phyloP scores from a whole-genome alignment of 192 early-diverging fungal genomes.

The Neocallimastix lanati region DNA sequence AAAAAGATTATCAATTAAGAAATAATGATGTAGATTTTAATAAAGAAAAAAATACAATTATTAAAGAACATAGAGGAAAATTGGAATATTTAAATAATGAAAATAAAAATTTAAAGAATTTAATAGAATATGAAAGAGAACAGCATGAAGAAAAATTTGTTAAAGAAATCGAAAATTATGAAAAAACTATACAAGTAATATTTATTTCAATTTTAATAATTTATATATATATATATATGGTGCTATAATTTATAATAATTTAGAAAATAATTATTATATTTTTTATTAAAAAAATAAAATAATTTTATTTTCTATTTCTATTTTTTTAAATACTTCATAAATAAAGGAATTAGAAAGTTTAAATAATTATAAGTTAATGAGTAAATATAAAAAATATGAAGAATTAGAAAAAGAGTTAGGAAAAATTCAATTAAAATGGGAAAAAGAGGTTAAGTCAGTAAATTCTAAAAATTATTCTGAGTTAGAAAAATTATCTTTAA shows the following conservation, averaged over 20 bases:
- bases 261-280: too few relatives aligned
- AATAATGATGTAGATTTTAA: slow-evolving; percentile 50
- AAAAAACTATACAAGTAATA: slow-evolving; percentile 7
- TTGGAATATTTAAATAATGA: slow-evolving; percentile 34
- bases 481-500: neutral
- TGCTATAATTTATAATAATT: too few relatives aligned
- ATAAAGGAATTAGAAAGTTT: neutral
- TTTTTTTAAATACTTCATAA: too few relatives aligned
- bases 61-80: slow-evolving; percentile 46
- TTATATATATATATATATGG: too few relatives aligned
- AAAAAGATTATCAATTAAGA: slow-evolving; percentile 45
- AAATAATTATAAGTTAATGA: neutral
- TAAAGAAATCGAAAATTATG: slow-evolving; percentile 31
- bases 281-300: too few relatives aligned
- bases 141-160: slow-evolving; percentile 38
- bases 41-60: slow-evolving; percentile 41
- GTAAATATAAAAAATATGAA: neutral
- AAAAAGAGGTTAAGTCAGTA: neutral
- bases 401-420: neutral
- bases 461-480: neutral
- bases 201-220: too few relatives aligned
- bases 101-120: slow-evolving; percentile 16
- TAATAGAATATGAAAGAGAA: slow-evolving; percentile 46
- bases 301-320: too few relatives aligned
- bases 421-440: neutral